Conservation (phyloP, 2,329 filamentous ascomycete genomes). For the Paraphoma chrysanthemicola region DNA sequence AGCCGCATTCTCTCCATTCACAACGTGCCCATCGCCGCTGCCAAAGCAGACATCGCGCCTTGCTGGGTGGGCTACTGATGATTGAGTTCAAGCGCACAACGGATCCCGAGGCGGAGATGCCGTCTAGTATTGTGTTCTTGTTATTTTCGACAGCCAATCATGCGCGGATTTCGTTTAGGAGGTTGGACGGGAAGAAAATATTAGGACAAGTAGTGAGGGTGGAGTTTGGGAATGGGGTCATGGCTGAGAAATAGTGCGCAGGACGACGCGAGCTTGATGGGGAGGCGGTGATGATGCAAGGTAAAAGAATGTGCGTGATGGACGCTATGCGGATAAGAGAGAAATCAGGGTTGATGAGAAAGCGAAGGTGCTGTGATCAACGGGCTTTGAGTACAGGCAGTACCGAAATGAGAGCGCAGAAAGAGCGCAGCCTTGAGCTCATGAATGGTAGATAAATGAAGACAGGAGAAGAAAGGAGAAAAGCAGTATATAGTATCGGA, state of each 20-base stretch:
- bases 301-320: too few relatives aligned
- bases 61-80: background rate
- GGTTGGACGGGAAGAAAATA: background rate
- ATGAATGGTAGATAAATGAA: too few relatives aligned
- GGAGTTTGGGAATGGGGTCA: slow-evolving; percentile 1
- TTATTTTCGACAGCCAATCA: background rate
- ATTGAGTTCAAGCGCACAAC: background rate
- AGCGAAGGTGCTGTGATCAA: background rate
- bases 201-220: background rate
- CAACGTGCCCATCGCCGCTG: background rate
- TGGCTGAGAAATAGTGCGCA: background rate
- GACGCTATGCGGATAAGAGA: too few relatives aligned
- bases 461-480: too few relatives aligned
- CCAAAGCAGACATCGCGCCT: background rate
- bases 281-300: too few relatives aligned
- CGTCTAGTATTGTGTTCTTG: background rate
- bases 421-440: too few relatives aligned
- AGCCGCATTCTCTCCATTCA: background rate
- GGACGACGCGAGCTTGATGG: background rate
- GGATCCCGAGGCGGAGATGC: background rate
- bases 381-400: too few relatives aligned
- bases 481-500: too few relatives aligned
- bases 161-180: background rate
- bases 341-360: background rate
- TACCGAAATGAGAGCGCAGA: too few relatives aligned